Percentiles rank a stretch among this genome's conserved stretches.
Conservation (phyloP, 2,329 filamentous ascomycete genomes). For the Aspergillus flavus region DNA sequence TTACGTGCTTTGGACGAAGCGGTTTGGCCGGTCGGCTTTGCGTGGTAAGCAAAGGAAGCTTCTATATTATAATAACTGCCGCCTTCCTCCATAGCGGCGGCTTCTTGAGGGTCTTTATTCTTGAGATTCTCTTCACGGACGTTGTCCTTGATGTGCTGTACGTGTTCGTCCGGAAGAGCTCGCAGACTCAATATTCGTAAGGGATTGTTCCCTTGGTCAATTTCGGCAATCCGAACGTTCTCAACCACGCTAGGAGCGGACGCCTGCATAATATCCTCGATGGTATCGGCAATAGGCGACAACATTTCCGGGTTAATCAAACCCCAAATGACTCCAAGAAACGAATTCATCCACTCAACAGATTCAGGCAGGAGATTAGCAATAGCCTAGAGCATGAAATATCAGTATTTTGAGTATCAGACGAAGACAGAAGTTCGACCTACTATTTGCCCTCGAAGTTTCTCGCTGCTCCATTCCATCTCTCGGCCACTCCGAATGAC, state of each 20-base stretch:
- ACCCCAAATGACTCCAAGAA: conserved; percentile 82
- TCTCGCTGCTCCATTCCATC: conserved; percentile 85
- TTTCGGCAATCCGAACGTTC: conserved; percentile 91
- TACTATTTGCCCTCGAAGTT: conserved; percentile 77
- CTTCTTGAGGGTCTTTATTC: conserved; percentile 81
- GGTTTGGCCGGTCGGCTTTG: conserved; percentile 69
- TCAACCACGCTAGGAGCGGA: conserved; percentile 90
- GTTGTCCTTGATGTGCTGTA: conserved; percentile 78
- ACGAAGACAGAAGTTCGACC: conserved; percentile 16
- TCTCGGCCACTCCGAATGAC: conserved; percentile 79
- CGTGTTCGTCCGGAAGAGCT: conserved; percentile 79
- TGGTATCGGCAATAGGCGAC: conserved; percentile 82
- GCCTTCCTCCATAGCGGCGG: conserved; percentile 85
- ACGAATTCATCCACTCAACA: conserved; percentile 94
- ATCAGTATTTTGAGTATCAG: background rate
- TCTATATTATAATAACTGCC: conserved; percentile 94
- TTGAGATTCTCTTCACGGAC: conserved; percentile 78
- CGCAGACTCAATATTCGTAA: conserved; percentile 84
- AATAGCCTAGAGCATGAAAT: conserved; percentile 59
- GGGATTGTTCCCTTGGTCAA: conserved; percentile 90
- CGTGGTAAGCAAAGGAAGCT: conserved; percentile 87
- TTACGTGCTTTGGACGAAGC: conserved; percentile 84
- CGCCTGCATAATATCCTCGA: conserved; percentile 95
- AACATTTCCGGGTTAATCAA: conserved; percentile 97
- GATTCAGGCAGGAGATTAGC: conserved; percentile 90